Conservation (phyloP, 257 asterid species). For the Gentiana straminea region DNA sequence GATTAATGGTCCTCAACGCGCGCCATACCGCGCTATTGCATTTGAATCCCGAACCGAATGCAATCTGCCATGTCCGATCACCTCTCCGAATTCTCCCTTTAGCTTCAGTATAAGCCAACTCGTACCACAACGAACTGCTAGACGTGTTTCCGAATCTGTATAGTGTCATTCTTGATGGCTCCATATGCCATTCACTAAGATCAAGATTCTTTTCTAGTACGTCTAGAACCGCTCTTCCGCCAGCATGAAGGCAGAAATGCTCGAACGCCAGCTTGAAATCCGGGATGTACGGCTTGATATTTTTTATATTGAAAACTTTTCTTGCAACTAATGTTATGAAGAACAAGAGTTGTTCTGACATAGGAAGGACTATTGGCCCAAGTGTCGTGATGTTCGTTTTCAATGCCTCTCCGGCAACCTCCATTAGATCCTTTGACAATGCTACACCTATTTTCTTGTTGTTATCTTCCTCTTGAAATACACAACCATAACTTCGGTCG, state of each 20-base stretch:
- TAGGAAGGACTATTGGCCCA: constrained; percentile 42
- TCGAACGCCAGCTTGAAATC: constrained; percentile 78
- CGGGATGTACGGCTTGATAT: constrained; percentile 52
- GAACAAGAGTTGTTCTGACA: constrained; percentile 41
- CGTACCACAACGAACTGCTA: constrained; percentile 80
- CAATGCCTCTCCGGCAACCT: constrained; percentile 33
- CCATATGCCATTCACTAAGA: constrained; percentile 73
- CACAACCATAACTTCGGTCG: constrained; percentile 37
- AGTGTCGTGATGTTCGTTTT: constrained; percentile 29
- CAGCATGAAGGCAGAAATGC: constrained; percentile 83
- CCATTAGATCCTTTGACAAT: constrained; percentile 29
- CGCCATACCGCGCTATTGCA: constrained; percentile 89
- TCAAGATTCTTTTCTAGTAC: constrained; percentile 66
- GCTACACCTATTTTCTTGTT: constrained; percentile 17
- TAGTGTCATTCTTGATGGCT: constrained; percentile 74
- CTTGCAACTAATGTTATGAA: constrained; percentile 27
- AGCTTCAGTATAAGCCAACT: constrained; percentile 56
- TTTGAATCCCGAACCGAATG: constrained; percentile 76
- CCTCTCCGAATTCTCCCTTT: constrained; percentile 74
- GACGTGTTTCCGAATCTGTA: constrained; percentile 75
- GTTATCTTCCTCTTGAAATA: constrained; percentile 42
- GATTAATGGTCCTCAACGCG: constrained; percentile 50
- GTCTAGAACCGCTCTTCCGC: constrained; percentile 76
- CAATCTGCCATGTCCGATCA: constrained; percentile 79
- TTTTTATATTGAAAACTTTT: constrained; percentile 24